Base-by-base conservation (phyloP, 208 protist species). In the Herpetomonas samuelpessoai region DNA sequence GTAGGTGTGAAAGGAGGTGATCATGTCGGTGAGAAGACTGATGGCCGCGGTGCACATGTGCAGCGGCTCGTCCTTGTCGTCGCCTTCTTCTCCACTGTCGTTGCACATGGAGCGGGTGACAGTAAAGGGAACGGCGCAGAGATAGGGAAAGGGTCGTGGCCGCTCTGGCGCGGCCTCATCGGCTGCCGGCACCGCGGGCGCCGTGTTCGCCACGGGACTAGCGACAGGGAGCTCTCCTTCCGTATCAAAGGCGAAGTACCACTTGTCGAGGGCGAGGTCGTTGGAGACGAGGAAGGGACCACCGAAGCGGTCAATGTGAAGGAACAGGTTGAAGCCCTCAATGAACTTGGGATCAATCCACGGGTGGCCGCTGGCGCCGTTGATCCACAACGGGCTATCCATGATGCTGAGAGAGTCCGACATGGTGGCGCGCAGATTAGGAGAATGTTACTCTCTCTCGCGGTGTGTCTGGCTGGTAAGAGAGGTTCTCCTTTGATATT, bases 1-100 rank as follows among this genome's bases (percentile, higher is more conserved):
- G 58, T 67, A 62, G 22, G 63, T 31, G 16, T 74, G 68, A 19
- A 74, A 51, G 26, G 68, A 74, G 9, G 68, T 74, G 51, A 62
- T 44, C 68, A 68, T 74, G 51, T 74, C 68, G 12, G 61, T 59
- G 19, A 74, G 9, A 19, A 65, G 39, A 19, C 48, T 35, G 14
- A 68, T 10, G 2, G n/a, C 51, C n/a, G 19, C 46, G 46, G 46
- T 1, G 38, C 24, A 47, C 45, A 52, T 29, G 62, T 47, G 29
- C 52, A 54, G 24, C 38, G 41, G 21, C 10, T 25, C 26, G 16
- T 10, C 2, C 2, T 14, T 14, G n/a, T 41, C 35, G 35, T 41
- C 9, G 14, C 9, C 35, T 41, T 6, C 6, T 14, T 41, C 35
- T 18, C 35, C 35, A 14, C 35, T 41, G 30, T 64, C 56, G 6